Percentiles rank a stretch among this genome's conserved stretches.
Conservation (phyloP, 2,329 filamentous ascomycete species). For the Fusarium chuoi region DNA sequence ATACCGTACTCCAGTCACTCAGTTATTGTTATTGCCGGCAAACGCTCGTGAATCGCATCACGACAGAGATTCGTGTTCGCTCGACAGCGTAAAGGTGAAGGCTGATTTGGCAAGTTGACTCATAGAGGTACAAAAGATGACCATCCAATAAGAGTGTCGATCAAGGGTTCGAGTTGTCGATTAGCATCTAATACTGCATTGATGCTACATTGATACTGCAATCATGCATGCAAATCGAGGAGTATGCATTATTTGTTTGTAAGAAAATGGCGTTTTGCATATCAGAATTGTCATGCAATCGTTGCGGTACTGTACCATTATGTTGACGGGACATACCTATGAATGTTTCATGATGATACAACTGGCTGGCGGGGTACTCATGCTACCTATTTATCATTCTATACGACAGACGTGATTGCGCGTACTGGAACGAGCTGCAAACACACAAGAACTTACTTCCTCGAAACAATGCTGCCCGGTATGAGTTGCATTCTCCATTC, state of each 20-base stretch:
- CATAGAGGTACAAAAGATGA: conserved; percentile 18
- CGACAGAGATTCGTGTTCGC: conserved; percentile 6
- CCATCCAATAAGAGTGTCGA: conserved; percentile 35
- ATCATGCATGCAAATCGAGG: conserved; percentile 22
- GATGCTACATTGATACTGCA: conserved; percentile 16
- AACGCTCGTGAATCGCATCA: conserved; percentile 17
- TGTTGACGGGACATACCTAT: conserved; percentile 1
- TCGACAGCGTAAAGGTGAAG: conserved; percentile 28
- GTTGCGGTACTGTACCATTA: neutral
- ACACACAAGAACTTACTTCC: neutral
- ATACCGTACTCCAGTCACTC: neutral
- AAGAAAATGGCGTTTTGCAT: conserved; percentile 28
- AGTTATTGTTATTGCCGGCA: conserved; percentile 6
- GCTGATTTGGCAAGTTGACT: conserved; percentile 26
- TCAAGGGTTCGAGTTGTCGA: conserved; percentile 11
- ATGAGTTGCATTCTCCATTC: conserved; percentile 7
- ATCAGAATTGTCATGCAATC: conserved; percentile 26
- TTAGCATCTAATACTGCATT: conserved; percentile 26
- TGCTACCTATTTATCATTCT: conserved; percentile 4
- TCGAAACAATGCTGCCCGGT: neutral
- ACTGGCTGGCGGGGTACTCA: conserved; percentile 18
- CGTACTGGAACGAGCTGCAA: conserved; percentile 1
- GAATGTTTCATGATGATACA: conserved; percentile 27
- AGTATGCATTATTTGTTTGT: conserved; percentile 24
- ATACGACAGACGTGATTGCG: neutral